phyloP scores from a whole-genome alignment of 306 rosid species.

The Morella rubra region DNA sequence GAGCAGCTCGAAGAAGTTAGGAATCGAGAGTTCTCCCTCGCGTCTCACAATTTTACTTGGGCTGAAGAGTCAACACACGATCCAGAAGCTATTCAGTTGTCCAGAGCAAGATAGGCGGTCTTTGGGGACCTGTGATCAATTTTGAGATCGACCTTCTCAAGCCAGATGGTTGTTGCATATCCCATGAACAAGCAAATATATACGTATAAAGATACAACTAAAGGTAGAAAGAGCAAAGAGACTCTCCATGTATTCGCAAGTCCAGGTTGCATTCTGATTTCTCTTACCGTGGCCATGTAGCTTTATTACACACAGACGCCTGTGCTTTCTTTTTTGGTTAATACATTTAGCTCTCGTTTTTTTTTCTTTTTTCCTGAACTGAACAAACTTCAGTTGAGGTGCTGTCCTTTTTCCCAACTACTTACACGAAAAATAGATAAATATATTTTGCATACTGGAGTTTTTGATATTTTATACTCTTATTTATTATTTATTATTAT shows the following conservation, averaged over 20 bases:
- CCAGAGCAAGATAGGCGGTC: constrained; percentile 58
- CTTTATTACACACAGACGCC: too few relatives aligned
- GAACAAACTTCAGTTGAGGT: too few relatives aligned
- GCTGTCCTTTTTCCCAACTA: too few relatives aligned
- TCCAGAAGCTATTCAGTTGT: constrained; percentile 87
- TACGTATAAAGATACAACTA: not conserved
- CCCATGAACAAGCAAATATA: not conserved
- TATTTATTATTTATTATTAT: too few relatives aligned
- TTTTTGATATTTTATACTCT: too few relatives aligned
- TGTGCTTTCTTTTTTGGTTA: too few relatives aligned
- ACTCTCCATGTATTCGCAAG: too few relatives aligned
- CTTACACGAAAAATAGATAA: too few relatives aligned
- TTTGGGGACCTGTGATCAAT: constrained; percentile 11
- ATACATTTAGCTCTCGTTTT: too few relatives aligned
- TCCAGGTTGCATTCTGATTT: too few relatives aligned
- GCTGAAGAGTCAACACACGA: constrained; percentile 71
- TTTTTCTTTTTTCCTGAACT: too few relatives aligned
- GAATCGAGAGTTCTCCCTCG: constrained; percentile 46
- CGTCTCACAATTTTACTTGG: constrained; percentile 73
- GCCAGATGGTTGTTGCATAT: not conserved
- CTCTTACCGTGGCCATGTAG: not conserved
- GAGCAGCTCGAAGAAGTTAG: constrained; percentile 61
- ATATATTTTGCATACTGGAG: too few relatives aligned
- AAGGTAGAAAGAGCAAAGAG: not conserved
- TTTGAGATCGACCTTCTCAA: constrained; percentile 28